These are phyloP conservation scores for Galerina marginata DNA, from an alignment of 768 basidiomycete species.

Conservation along the genomic window DNA sequence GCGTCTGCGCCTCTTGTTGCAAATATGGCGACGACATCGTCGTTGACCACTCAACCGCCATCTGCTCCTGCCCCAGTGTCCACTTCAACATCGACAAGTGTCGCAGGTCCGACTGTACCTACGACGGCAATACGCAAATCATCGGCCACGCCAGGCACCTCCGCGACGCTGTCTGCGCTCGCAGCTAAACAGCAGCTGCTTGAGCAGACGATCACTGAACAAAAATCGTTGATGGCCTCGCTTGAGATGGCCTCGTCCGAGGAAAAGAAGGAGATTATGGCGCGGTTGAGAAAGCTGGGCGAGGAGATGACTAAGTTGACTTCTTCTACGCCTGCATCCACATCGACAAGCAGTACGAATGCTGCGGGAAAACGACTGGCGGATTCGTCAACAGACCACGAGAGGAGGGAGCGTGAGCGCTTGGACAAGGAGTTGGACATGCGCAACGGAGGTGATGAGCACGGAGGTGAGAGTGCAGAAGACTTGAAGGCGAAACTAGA, in stretches of 20 bases:
- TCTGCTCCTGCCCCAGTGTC: constrained; percentile 20
- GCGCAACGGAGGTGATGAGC: constrained; percentile 47
- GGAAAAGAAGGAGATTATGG: constrained; percentile 83
- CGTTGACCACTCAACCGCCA: constrained; percentile 26
- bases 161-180: constrained; percentile 48
- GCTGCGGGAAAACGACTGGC: constrained; percentile 20
- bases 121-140: constrained; percentile 40
- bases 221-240: constrained; percentile 82
- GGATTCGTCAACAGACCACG: constrained; percentile 44
- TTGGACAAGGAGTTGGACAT: constrained; percentile 87
- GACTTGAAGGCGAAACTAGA: constrained; percentile 77
- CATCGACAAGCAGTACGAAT: constrained; percentile 27
- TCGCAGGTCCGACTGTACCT: constrained; percentile 12
- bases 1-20: constrained; percentile 81
- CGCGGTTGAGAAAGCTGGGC: constrained; percentile 72
- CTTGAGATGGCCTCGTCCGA: constrained; percentile 65
- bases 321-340: constrained; percentile 28
- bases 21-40: constrained; percentile 52
- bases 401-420: constrained; percentile 64
- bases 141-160: constrained; percentile 34
- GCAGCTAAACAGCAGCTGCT: constrained; percentile 78
- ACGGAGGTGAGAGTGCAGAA: constrained; percentile 57
- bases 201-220: constrained; percentile 86
- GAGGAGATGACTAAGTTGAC: constrained; percentile 73
- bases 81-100: constrained; percentile 12